Base-by-base conservation (phyloP, 2,329 filamentous ascomycete genomes). In the Aspergillus ibericus region DNA sequence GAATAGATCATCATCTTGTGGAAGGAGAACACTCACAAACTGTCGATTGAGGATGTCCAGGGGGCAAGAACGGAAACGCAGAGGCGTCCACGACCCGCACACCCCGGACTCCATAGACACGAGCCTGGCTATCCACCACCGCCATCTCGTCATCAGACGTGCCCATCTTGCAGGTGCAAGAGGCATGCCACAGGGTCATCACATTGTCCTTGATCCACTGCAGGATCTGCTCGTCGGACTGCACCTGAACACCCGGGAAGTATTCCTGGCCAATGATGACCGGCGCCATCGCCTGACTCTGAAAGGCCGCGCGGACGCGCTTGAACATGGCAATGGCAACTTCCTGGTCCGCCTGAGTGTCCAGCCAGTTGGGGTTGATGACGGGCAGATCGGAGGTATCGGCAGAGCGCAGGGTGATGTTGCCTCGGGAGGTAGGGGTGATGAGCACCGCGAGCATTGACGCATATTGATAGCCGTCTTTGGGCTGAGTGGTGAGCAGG, bases 331-430 rank as follows among this genome's bases (percentile, higher is more conserved):
- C 74, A 10, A 83, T 60, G 3, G 74, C 77, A 1, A 82, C 68
- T 9, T 80, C 75, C 29, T 72, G 59, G 35, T 83, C 81, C 0
- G 72, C 66, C 9, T 70, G 68, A 15, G 75, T 66, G 1, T 69
- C 69, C 1, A 83, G 69, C 72, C 75, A 83, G 61, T 78, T 77
- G 1, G 80, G 78, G 60, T 81, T 72, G 59, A 82, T 77, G 13
- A 76, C 60, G 0, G 81, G 81, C 0, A 62, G 61, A 18, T 74
- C 71, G 0, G 61, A 55, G 0, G 69, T 74, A 13, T 74, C 68
- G n/a, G 66, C 53, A 0, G 74, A 77, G 0, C 53, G 51, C n/a
- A 83, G 72, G 0, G 75, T 78, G 1, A 83, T 68, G 47, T 70
- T 81, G 4, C 81, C 81, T 0, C 77, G 75, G 0, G 79, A 81